Percentiles rank a stretch among this genome's conserved stretches.
Conservation (phyloP, 1,284 basidiomycete species). For the Austropuccinia psidii region DNA sequence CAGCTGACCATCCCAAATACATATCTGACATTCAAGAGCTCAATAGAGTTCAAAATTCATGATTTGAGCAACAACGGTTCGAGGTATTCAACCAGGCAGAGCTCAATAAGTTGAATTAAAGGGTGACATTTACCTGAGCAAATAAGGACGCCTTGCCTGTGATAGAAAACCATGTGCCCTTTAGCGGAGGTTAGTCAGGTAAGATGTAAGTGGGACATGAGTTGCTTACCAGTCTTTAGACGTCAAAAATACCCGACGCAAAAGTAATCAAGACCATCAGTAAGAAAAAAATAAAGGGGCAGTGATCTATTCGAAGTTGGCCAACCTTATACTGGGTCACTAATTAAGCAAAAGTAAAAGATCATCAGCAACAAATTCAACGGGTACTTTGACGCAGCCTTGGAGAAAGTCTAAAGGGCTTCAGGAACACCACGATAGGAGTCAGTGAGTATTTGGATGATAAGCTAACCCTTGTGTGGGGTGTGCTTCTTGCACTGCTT, state of each 20-base stretch:
- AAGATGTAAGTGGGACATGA: not conserved
- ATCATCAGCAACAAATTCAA: slow-evolving; percentile 39
- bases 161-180: not conserved
- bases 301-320: not conserved
- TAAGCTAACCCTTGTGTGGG: slow-evolving; percentile 36
- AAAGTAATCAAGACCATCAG: not conserved
- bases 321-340: slow-evolving; percentile 49
- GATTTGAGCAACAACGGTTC: too few relatives aligned
- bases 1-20: not conserved
- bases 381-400: too few relatives aligned
- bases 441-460: too few relatives aligned
- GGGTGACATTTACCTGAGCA: slow-evolving; percentile 16
- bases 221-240: slow-evolving; percentile 8
- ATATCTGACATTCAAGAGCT: not conserved
- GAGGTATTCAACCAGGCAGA: too few relatives aligned
- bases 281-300: not conserved
- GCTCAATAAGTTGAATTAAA: not conserved
- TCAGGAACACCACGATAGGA: too few relatives aligned
- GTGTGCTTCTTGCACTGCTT: slow-evolving; percentile 99
- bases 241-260: not conserved
- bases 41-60: too few relatives aligned
- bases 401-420: too few relatives aligned
- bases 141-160: slow-evolving; percentile 47
- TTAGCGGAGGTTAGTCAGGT: not conserved
- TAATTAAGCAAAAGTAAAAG: slow-evolving; percentile 42